Conservation (phyloP, 352 stramenopile species). For the Blastocystis sp. region DNA sequence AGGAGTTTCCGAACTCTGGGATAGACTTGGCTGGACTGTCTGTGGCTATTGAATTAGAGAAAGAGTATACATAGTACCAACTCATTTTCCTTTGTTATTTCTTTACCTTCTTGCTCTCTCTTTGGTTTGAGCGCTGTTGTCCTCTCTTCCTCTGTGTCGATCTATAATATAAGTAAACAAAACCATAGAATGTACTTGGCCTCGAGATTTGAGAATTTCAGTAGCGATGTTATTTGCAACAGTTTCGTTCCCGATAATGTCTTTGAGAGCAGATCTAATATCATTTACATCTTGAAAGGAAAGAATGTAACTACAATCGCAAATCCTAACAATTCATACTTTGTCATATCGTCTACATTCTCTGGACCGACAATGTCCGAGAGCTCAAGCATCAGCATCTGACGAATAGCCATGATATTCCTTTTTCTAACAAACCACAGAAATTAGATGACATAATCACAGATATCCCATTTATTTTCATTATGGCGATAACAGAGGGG, state of each 20-base stretch:
- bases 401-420: slow-evolving; percentile 12
- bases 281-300: slow-evolving; percentile 52
- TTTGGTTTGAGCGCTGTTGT: slow-evolving; percentile 36
- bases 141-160: not conserved
- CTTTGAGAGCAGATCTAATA: slow-evolving; percentile 5
- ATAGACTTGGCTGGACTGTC: not conserved
- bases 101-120: not conserved
- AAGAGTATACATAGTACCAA: not conserved
- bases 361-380: slow-evolving; percentile 51
- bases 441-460: slow-evolving; percentile 46
- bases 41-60: not conserved
- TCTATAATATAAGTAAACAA: not conserved
- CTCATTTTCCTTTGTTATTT: not conserved
- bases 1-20: not conserved
- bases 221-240: slow-evolving; percentile 33
- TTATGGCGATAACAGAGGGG: slow-evolving; percentile 17
- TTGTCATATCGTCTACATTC: slow-evolving; percentile 45
- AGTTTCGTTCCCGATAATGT: slow-evolving; percentile 54
- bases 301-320: slow-evolving; percentile 13
- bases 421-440: not conserved
- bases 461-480: not conserved
- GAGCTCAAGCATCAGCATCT: slow-evolving; percentile 15
- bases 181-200: not conserved
- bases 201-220: slow-evolving; percentile 45
- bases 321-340: not conserved